Evolutionary conservation across 1,284 basidiomycete genomes (phyloP), one percentile per base, ranked within the genome.

Genomic region (Moesziomyces globuligerus): DNA sequence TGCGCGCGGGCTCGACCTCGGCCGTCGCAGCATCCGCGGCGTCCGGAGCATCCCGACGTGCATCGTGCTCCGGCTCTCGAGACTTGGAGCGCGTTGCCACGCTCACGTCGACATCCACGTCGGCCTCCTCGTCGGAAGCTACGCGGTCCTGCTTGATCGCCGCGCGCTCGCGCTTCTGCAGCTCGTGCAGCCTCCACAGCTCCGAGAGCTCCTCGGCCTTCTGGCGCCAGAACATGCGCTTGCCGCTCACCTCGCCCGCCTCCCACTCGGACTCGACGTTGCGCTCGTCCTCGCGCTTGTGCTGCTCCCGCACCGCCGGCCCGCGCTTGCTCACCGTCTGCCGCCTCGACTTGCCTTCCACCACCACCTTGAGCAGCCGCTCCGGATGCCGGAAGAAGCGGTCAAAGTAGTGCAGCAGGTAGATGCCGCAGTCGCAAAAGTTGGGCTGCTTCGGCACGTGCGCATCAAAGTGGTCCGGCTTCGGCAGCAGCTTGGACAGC

Each of bases 341-440:
- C 29, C 34, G 32, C 37, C 17, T 39, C 15, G n/a, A 34, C 39
- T 47, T 43, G 9, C 50, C 48, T 0, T 48, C 23, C 9, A 61
- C 52, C 17, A 52, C 34, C 18, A 69, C 41, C 36, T 50, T 25
- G n/a, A 72, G 50, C 24, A 74, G 67, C 8, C 40, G 46, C 3
- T 57, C 55, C 5, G 78, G 79, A 18, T 78, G 67, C 15, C 54
- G 51, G 20, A 81, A 76, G 64, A 81, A 80, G 18, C 78, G 72
- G 18, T 79, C 76, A 21, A 81, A 69, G 42, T 70, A 78, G 48
- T 81, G 79, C 28, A 81, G 51, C 18, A 81, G 48, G 24, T 79
- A 81, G 57, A 81, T 59, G 46, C 93, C 93, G 73, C 93, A 94
- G 79, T 94, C 92, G 78, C 90, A 91, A 64, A 85, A 91, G 81